Base-by-base conservation (phyloP, 495 filamentous ascomycete genomes). In the Mycothermus thermophilus region DNA sequence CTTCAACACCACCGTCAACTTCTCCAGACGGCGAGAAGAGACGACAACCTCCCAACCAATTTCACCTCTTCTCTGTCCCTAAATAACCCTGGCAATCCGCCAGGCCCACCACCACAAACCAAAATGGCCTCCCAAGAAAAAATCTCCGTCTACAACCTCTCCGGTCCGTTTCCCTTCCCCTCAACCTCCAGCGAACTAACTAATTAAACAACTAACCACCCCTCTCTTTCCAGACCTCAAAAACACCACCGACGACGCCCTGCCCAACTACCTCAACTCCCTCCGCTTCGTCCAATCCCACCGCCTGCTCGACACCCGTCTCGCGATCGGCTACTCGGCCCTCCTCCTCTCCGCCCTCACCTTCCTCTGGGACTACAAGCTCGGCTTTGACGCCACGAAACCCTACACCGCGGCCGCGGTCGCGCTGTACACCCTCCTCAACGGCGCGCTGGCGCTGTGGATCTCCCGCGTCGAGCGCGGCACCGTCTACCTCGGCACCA, bases 201-300 rank as follows among this genome's bases (percentile, higher is more conserved):
- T 13, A 8, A 22, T 15, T 25, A 15, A 37, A 30, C 20, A 41
- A 30, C 38, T 25, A 40, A 36, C 32, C 46, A 44, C 42, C 50
- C 43, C 30, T 8, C 29, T 20, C 12, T 25, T 7, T 9, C 5
- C 49, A 93, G 90, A 94, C 54, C 79, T 97, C 37, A 96, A 96
- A 60, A 93, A 92, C 55, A 92, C 86, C 13, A 82, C 79, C 50
- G 90, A 97, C 66, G 90, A 97, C 51, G 83, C 85, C 36, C 74
- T 97, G 30, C 71, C 78, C n/a, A 80, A 85, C 59, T 95, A 95
- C 61, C 75, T 96, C 32, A 83, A 74, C 56, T 78, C 71, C 13
- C 77, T 95, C 26, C 67, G 74, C 39, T 95, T 92, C 69, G 67
- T 57, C 17, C 85, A 87, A 54, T 75, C 79, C 46, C 77, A 97